These are phyloP conservation scores for Colletotrichum chlorophyti DNA, from an alignment of 2,329 filamentous ascomycete genomes.

Conservation along the genomic window DNA sequence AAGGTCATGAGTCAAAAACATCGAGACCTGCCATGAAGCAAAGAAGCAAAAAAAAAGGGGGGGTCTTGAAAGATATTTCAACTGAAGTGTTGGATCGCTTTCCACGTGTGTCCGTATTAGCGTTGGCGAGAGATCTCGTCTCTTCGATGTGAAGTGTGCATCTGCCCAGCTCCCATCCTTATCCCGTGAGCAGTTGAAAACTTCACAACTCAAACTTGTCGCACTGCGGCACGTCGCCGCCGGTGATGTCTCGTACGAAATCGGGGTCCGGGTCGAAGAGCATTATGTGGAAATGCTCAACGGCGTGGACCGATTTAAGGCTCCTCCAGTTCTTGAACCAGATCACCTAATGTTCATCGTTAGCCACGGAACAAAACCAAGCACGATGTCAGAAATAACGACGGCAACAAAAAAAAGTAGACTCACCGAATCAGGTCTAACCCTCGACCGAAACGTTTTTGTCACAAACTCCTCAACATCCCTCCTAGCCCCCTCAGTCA, in stretches of 20 bases:
- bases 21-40: too few relatives aligned
- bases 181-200: not conserved
- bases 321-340: slow-evolving; percentile 93
- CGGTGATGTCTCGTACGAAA: slow-evolving; percentile 75
- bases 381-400: too few relatives aligned
- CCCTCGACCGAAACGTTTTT: slow-evolving; percentile 66
- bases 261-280: slow-evolving; percentile 75
- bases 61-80: too few relatives aligned
- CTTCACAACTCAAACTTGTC: slow-evolving; percentile 41
- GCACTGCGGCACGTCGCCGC: slow-evolving; percentile 74
- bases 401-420: not conserved
- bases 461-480: slow-evolving; percentile 76
- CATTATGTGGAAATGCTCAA: slow-evolving; percentile 97
- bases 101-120: too few relatives aligned
- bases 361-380: too few relatives aligned
- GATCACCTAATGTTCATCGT: slow-evolving; percentile 40
- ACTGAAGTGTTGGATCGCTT: too few relatives aligned
- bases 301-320: slow-evolving; percentile 82
- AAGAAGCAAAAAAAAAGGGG: too few relatives aligned
- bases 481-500: slow-evolving; percentile 67
- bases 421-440: slow-evolving; percentile 51
- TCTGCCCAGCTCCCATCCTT: not conserved
- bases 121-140: too few relatives aligned
- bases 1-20: not conserved
- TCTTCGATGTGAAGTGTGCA: not conserved